Evolutionary conservation across 176 grass and related monocot genomes (phyloP), one percentile per base, ranked within the genome.

Genomic region (Zea luxurians): DNA sequence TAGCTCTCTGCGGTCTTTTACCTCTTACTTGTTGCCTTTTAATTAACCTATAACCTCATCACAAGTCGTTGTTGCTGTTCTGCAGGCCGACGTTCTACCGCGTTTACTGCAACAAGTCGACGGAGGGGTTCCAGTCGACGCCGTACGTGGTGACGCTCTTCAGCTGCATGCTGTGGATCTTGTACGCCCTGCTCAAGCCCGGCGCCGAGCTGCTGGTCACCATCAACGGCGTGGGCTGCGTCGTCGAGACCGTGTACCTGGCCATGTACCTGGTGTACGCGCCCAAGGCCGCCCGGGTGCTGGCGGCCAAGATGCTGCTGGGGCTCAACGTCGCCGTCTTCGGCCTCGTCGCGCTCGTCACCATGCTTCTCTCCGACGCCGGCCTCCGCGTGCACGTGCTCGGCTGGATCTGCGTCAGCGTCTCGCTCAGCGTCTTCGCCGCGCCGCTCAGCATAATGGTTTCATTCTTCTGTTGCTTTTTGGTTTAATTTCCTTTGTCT

Each of bases 101-200:
- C 43, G 89, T 97, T 67, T 93, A 83, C 83, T 76, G 82, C 34
- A 93, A 88, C 83, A 97, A 92, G 86, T 92, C 94, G 46, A 97
- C 89, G 11, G 91, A 97, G 71, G 91, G 89, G 0, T 97, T 93
- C 83, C 91, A 88, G 55, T 97, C 91, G 53, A 80, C 90, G 37
- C 94, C 94, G 3, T 97, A 97, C 73, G 47, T 97, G 13, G 94
- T 97, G 60, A 86, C 91, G 7, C 83, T 97, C 46, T 94, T 97
- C 87, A 94, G 94, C 67, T 88, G 89, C 66, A 86, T 86, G 91
- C 75, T 97, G 37, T 97, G 94, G 94, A 94, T 94, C 73, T 88
- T 82, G 71, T 97, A 97, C 75, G 94, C 91, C 10, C 50, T 90
- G 45, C 8, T 93, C 53, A 97, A 97, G 78, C 63, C 91, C 60